These are phyloP conservation scores for Globisporangium acanthophoron DNA, from an alignment of 352 stramenopile species.

Conservation along the genomic window DNA sequence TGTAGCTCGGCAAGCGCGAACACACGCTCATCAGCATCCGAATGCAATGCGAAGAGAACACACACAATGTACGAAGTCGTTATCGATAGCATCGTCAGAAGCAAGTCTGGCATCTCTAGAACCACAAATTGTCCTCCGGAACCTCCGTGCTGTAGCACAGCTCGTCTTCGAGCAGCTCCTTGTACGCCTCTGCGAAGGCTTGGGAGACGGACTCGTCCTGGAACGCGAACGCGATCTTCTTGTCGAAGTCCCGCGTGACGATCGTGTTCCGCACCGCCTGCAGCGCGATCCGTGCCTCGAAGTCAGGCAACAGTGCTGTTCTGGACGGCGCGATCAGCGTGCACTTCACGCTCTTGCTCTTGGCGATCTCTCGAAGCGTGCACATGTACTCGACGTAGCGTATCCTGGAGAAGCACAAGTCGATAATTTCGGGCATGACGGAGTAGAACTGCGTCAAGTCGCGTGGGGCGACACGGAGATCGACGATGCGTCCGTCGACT, in stretches of 20 bases:
- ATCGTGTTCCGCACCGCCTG: background rate
- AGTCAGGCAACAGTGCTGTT: background rate
- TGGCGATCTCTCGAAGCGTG: background rate
- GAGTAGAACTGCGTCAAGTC: background rate
- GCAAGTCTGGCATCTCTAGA: background rate
- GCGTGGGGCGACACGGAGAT: background rate
- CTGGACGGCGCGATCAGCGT: background rate
- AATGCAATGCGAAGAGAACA: too few species aligned
- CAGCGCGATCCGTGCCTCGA: background rate
- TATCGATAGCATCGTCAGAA: too few species aligned
- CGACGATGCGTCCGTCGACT: background rate
- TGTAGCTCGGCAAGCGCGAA: constrained; percentile 15
- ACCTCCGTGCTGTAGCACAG: background rate
- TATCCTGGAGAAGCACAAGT: background rate
- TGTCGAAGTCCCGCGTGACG: background rate
- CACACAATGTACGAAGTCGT: too few species aligned
- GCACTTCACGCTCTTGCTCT: background rate
- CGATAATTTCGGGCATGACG: background rate
- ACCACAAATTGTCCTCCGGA: background rate
- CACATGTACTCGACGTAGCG: background rate
- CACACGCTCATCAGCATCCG: constrained; percentile 20
- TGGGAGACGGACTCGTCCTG: background rate
- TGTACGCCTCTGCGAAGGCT: background rate
- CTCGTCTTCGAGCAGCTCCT: background rate
- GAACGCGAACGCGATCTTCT: background rate